phyloP scores from a whole-genome alignment of 2,329 filamentous ascomycete genomes.

The Fusarium mundagurra region DNA sequence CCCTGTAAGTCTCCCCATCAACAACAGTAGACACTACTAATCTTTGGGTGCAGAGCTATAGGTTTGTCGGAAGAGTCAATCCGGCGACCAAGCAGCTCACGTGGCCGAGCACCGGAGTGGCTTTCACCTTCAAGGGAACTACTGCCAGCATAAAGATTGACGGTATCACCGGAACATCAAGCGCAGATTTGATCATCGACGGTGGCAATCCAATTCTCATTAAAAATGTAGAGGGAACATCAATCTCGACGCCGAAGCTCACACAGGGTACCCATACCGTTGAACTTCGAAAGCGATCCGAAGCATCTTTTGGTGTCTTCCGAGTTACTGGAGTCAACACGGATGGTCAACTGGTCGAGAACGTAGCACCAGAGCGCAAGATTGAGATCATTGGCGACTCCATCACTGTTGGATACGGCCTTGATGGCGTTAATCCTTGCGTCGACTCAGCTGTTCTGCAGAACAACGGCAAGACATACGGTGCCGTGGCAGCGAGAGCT shows the following conservation, averaged over 20 bases:
- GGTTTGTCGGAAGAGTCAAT: slow-evolving; percentile 53
- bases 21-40: not conserved
- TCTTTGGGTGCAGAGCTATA: not conserved
- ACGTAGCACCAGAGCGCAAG: slow-evolving; percentile 43
- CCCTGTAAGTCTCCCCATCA: not conserved
- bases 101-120: slow-evolving; percentile 56
- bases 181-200: slow-evolving; percentile 27
- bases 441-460: slow-evolving; percentile 51
- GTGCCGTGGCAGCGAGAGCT: slow-evolving; percentile 53
- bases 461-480: slow-evolving; percentile 54
- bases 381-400: slow-evolving; percentile 58
- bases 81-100: slow-evolving; percentile 54
- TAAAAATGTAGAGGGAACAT: slow-evolving; percentile 6
- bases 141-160: slow-evolving; percentile 48
- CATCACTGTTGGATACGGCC: slow-evolving; percentile 56
- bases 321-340: not conserved
- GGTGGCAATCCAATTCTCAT: slow-evolving; percentile 18
- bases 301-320: slow-evolving; percentile 19
- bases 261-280: slow-evolving; percentile 25
- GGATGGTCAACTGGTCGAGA: slow-evolving; percentile 34
- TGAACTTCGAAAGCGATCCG: slow-evolving; percentile 29
- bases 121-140: slow-evolving; percentile 53
- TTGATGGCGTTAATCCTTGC: slow-evolving; percentile 53
- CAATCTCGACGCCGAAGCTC: slow-evolving; percentile 2
- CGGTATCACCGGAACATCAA: slow-evolving; percentile 7